A percentile compares a stretch with the other conserved stretches of the same genome.
Conservation (phyloP, 2,329 filamentous ascomycete species). For the Madurella mycetomatis region DNA sequence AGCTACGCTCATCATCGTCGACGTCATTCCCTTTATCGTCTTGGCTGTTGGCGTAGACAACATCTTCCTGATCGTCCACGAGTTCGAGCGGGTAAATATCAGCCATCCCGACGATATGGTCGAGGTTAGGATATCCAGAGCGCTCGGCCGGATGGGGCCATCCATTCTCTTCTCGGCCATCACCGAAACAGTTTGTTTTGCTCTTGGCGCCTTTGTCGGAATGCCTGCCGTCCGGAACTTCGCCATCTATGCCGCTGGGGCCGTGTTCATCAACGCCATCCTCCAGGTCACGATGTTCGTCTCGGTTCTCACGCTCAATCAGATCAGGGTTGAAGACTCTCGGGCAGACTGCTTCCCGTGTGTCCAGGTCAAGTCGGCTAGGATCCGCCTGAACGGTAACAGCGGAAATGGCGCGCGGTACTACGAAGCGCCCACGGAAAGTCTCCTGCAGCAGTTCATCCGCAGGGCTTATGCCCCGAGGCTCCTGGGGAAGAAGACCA, state of each 20-base stretch:
- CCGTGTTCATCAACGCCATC: conserved; percentile 95
- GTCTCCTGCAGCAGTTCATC: conserved; percentile 78
- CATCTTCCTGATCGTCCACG: conserved; percentile 97
- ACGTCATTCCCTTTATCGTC: conserved; percentile 97
- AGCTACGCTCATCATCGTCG: conserved; percentile 94
- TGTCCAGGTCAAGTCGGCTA: conserved; percentile 71
- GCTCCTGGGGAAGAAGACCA: conserved; percentile 75
- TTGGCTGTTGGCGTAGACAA: conserved; percentile 97
- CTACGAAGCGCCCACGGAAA: conserved; percentile 78
- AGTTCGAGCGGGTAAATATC: conserved; percentile 91
- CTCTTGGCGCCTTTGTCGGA: conserved; percentile 85
- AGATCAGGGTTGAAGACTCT: conserved; percentile 80
- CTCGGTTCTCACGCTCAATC: conserved; percentile 85
- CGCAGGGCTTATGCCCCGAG: conserved; percentile 82
- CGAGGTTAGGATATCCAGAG: conserved; percentile 77
- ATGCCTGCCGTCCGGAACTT: conserved; percentile 99
- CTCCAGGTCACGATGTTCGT: conserved; percentile 97
- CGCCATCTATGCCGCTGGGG: conserved; percentile 90
- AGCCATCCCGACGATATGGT: conserved; percentile 87
- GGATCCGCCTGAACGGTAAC: conserved; percentile 58
- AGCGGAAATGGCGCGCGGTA: conserved; percentile 56
- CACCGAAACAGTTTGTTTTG: conserved; percentile 91
- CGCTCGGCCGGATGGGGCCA: conserved; percentile 92
- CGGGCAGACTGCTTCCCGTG: conserved; percentile 92
- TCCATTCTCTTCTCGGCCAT: conserved; percentile 94